Evolutionary conservation across 2,329 filamentous ascomycete species (phyloP).

Genomic region (Elsinoe perseae): DNA sequence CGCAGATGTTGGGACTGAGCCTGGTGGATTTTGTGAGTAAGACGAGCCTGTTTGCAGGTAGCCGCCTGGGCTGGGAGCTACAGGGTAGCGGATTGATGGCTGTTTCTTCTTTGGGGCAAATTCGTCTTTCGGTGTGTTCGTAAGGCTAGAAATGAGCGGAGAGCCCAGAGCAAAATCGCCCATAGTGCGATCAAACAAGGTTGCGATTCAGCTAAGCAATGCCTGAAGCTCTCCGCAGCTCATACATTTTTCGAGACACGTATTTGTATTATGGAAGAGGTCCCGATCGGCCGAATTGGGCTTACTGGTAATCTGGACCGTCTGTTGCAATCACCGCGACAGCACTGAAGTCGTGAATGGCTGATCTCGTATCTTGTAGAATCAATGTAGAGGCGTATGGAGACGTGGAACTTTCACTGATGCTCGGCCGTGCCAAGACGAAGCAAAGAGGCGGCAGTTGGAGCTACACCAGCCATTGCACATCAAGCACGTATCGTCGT

Average conservation of each 20-base stretch:
- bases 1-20: slow-evolving; percentile 27
- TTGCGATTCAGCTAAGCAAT: slow-evolving; percentile 1
- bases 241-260: slow-evolving; percentile 13
- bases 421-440: slow-evolving; percentile 3
- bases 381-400: neutral
- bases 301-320: neutral
- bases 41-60: slow-evolving; percentile 37
- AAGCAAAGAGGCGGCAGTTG: neutral
- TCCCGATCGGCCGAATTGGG: neutral
- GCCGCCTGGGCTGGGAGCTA: slow-evolving; percentile 38
- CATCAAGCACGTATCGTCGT: neutral
- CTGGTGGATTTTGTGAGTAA: slow-evolving; percentile 20
- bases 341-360: neutral
- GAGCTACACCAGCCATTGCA: neutral
- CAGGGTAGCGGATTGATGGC: slow-evolving; percentile 31
- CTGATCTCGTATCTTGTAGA: too few species aligned
- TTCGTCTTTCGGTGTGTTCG: slow-evolving; percentile 5
- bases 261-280: neutral
- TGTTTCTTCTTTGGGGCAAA: slow-evolving; percentile 8
- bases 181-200: slow-evolving; percentile 5
- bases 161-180: slow-evolving; percentile 8
- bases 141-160: slow-evolving; percentile 8
- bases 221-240: slow-evolving; percentile 3
- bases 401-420: slow-evolving; percentile 14
- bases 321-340: neutral